phyloP scores from a whole-genome alignment of 495 filamentous ascomycete species.

The Patellaria atrata region DNA sequence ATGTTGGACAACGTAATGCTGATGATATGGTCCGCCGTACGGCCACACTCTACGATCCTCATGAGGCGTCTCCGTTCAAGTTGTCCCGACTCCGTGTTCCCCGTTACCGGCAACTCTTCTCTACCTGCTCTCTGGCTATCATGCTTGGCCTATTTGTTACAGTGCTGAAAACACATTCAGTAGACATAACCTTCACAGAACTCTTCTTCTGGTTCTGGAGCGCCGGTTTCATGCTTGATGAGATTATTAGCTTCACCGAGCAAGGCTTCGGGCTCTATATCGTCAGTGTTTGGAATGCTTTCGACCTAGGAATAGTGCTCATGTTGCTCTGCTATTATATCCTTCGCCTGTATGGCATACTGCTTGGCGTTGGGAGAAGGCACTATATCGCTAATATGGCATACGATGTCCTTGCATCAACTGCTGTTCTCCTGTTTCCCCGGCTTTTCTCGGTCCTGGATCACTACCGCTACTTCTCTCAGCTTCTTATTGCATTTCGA shows the following conservation, averaged over 20 bases:
- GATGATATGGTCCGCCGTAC: slow-evolving; percentile 41
- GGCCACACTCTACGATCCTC: slow-evolving; percentile 77
- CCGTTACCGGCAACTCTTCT: slow-evolving; percentile 76
- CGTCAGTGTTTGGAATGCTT: slow-evolving; percentile 93
- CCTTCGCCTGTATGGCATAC: slow-evolving; percentile 71
- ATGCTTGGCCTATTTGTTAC: slow-evolving; percentile 72
- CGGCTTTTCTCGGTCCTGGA: slow-evolving; percentile 83
- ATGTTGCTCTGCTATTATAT: slow-evolving; percentile 78
- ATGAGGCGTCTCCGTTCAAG: slow-evolving; percentile 80
- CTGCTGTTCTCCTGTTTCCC: slow-evolving; percentile 77
- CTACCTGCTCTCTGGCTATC: slow-evolving; percentile 67
- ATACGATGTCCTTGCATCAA: slow-evolving; percentile 80
- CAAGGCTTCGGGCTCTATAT: slow-evolving; percentile 89
- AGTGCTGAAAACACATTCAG: slow-evolving; percentile 53
- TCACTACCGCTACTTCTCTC: slow-evolving; percentile 89
- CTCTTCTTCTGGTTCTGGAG: slow-evolving; percentile 94
- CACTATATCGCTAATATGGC: slow-evolving; percentile 59
- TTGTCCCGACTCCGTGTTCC: slow-evolving; percentile 79
- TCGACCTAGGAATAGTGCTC: slow-evolving; percentile 79
- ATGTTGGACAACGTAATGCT: not conserved
- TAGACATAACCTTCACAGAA: slow-evolving; percentile 65
- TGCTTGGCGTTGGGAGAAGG: slow-evolving; percentile 51
- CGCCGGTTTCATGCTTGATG: slow-evolving; percentile 92
- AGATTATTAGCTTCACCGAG: slow-evolving; percentile 83
- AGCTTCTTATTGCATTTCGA: slow-evolving; percentile 79